phyloP scores from a whole-genome alignment of 805 yeast species.

The Hyphopichia homilentoma region DNA sequence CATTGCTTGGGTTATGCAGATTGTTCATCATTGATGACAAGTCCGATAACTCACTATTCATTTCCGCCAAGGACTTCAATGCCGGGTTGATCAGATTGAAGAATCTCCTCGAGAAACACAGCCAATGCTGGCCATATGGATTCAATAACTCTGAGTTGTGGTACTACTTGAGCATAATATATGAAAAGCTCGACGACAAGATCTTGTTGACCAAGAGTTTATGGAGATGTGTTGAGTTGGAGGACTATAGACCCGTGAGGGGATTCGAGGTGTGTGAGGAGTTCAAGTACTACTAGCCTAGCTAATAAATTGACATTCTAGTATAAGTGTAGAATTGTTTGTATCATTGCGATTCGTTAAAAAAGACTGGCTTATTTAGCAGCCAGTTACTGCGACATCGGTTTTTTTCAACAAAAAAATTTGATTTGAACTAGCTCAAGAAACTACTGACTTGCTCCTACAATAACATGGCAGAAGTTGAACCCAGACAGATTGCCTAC shows the following conservation, averaged over 20 bases:
- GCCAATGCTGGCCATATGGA: conserved; percentile 38
- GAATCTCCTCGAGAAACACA: conserved; percentile 37
- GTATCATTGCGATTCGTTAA: too few relatives aligned
- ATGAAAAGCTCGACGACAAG: conserved; percentile 56
- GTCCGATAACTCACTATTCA: conserved; percentile 35
- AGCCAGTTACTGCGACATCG: conserved; percentile 6
- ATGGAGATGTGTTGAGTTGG: conserved; percentile 63
- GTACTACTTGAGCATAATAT: conserved; percentile 62
- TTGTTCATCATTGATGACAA: conserved; percentile 44
- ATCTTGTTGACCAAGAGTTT: conserved; percentile 44
- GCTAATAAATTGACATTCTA: too few relatives aligned
- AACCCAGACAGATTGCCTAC: conserved; percentile 46
- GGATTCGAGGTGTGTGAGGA: conserved; percentile 28
- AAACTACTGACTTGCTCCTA: too few relatives aligned
- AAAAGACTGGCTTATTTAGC: too few relatives aligned
- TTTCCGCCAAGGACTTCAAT: conserved; percentile 51
- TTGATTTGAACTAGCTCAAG: too few relatives aligned
- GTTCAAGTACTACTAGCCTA: conserved; percentile 2
- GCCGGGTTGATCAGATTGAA: conserved; percentile 61
- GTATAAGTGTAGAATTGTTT: too few relatives aligned
- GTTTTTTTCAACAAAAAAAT: conserved; percentile 10
- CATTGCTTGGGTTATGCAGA: conserved; percentile 53
- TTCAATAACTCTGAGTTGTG: conserved; percentile 55
- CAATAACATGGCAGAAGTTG: conserved; percentile 23
- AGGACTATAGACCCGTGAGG: conserved; percentile 57